phyloP scores from a whole-genome alignment of 2,329 filamentous ascomycete species.

The Fusarium xyrophilum region DNA sequence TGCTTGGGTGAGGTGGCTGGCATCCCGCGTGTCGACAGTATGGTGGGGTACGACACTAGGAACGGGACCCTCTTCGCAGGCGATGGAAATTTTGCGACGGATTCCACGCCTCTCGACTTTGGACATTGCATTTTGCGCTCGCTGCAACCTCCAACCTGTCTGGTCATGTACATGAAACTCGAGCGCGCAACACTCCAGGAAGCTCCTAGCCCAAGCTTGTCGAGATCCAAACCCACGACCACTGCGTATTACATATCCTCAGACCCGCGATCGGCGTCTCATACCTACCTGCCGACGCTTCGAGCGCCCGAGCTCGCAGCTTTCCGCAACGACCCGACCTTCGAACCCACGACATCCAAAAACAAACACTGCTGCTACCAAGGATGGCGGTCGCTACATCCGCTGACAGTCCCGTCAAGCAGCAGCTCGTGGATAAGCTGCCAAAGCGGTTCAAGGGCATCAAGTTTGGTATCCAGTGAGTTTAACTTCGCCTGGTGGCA shows the following conservation, averaged over 20 bases:
- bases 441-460: slow-evolving; percentile 93
- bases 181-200: slow-evolving; percentile 1
- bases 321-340: not conserved
- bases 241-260: not conserved
- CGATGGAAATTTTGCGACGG: slow-evolving; percentile 38
- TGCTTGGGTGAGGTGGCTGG: not conserved
- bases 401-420: slow-evolving; percentile 64
- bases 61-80: slow-evolving; percentile 24
- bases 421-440: slow-evolving; percentile 86
- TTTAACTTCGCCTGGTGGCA: slow-evolving; percentile 38
- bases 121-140: not conserved
- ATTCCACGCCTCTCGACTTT: slow-evolving; percentile 11
- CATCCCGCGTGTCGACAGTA: slow-evolving; percentile 31
- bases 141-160: slow-evolving; percentile 13
- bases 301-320: not conserved
- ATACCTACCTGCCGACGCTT: not conserved
- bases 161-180: slow-evolving; percentile 32
- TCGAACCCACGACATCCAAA: not conserved
- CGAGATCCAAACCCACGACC: slow-evolving; percentile 16
- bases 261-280: not conserved
- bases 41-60: slow-evolving; percentile 41
- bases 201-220: slow-evolving; percentile 14
- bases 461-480: slow-evolving; percentile 89
- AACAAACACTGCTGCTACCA: not conserved
- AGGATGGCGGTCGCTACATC: slow-evolving; percentile 26